Evolutionary conservation across 768 basidiomycete genomes (phyloP), one percentile per base, ranked within the genome.

Genomic region (Chalciporus pseudorubinellus): DNA sequence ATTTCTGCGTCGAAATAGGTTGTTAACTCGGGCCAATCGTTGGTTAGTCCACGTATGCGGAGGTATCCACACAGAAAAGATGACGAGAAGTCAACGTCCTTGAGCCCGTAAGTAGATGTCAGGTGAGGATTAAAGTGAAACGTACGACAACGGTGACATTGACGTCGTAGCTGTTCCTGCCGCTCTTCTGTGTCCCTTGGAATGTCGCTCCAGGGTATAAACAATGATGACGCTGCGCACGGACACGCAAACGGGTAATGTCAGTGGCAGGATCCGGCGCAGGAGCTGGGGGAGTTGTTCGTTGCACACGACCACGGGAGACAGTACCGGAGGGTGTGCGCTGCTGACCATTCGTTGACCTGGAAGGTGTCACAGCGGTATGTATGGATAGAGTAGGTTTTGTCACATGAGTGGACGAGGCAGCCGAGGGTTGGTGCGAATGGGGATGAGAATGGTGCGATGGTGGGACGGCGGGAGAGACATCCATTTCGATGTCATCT

Each of bases 1-100:
- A 98, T 92, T 69, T 98, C 92, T 43, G 94, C 95, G 63, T 94
- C 92, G 69, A 98, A 98, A 64, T 93, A 97, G 3, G 95, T 98
- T 6, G 94, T 97, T 38, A 98, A 80, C 68, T 95, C 90, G 14
- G 95, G 95, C 82, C 92, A 94, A 62, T 95, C 89, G 59, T 95
- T 85, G 36, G 95, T 98, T 45, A 98, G 74, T 24, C 92, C 92
- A 16, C 87, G 86, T 66, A 98, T 98, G 52, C 89, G 85, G 36
- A 98, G 84, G 67, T 95, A 95, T 19, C 95, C 95, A 59, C 87
- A 92, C 14, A 98, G 76, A 55, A 84, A 87, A 0, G 94, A 93
- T 13, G 85, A 82, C 3, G 84, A 71, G 60, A 97, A 88, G 68
- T 95, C 89, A 61, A 97, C 92, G 58, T 95, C 91, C 92, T 94